Evolutionary conservation across 169 alveolate species (phyloP).

Genomic region (Cryptosporidium sp.): DNA sequence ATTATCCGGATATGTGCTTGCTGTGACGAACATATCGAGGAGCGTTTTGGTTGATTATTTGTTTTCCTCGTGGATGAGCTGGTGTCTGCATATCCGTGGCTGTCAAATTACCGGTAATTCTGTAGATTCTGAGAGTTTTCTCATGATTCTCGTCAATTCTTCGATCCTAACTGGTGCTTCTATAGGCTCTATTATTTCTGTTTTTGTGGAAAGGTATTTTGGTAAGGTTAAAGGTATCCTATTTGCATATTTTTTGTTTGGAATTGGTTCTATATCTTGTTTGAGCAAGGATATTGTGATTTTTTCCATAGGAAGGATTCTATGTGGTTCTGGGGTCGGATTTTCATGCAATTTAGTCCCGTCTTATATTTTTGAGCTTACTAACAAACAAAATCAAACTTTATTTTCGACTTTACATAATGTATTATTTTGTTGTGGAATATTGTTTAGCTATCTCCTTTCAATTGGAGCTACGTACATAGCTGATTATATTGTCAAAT

Average conservation of each 20-base stretch:
- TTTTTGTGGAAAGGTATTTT: background rate
- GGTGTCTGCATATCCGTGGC: background rate
- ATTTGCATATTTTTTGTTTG: conserved; percentile 12
- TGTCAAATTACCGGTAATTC: background rate
- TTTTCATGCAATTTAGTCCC: conserved; percentile 32
- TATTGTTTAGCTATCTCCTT: conserved; percentile 29
- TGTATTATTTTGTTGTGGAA: conserved; percentile 59
- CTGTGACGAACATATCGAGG: conserved; percentile 38
- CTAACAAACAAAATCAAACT: conserved; percentile 59
- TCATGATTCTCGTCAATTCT: conserved; percentile 19
- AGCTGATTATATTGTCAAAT: background rate
- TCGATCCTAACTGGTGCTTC: conserved; percentile 23
- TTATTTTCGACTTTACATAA: conserved; percentile 55
- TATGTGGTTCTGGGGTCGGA: conserved; percentile 61
- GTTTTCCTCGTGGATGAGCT: background rate
- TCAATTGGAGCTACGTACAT: background rate
- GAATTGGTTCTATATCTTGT: conserved; percentile 40
- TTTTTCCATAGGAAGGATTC: conserved; percentile 30
- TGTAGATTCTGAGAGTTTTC: background rate
- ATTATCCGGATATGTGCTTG: conserved; percentile 48
- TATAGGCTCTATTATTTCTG: conserved; percentile 25
- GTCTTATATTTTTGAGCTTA: conserved; percentile 43
- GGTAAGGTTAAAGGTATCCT: conserved; percentile 47
- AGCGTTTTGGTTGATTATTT: background rate
- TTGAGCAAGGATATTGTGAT: background rate